Conservation (phyloP, 179 eudicot genomes). For the Beta corolliflora region DNA sequence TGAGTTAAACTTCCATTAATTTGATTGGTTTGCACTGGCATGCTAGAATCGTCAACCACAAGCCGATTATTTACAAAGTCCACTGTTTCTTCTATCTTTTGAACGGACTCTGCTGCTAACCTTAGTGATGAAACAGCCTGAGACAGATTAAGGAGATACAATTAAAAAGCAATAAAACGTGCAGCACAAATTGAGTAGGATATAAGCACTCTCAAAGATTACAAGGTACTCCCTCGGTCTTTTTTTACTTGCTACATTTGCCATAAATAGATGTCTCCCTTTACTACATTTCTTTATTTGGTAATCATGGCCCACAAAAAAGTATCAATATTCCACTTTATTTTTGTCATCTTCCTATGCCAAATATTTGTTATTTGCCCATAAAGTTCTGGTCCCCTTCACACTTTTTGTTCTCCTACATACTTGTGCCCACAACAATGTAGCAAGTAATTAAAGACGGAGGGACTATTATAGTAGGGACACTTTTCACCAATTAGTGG, state of each 20-base stretch:
- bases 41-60: conserved; percentile 51
- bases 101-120: conserved; percentile 41
- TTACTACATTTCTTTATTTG: no score
- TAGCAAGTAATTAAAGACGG: no score
- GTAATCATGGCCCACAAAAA: no score
- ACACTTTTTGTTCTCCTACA: no score
- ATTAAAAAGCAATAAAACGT: conserved; percentile 11
- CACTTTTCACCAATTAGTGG: background rate
- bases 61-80: conserved; percentile 61
- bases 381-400: no score
- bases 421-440: no score
- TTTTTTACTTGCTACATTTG: no score
- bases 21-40: conserved; percentile 34
- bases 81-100: conserved; percentile 65
- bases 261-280: no score
- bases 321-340: no score
- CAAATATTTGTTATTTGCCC: no score
- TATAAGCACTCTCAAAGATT: background rate
- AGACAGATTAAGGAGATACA: conserved; percentile 4
- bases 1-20: conserved; percentile 38
- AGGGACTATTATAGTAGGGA: no score
- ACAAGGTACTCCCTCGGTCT: background rate
- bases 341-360: no score
- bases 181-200: conserved; percentile 11
- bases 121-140: conserved; percentile 74